Evolutionary conservation across 2,329 filamentous ascomycete species (phyloP).

Genomic region (Fusarium annulatum): DNA sequence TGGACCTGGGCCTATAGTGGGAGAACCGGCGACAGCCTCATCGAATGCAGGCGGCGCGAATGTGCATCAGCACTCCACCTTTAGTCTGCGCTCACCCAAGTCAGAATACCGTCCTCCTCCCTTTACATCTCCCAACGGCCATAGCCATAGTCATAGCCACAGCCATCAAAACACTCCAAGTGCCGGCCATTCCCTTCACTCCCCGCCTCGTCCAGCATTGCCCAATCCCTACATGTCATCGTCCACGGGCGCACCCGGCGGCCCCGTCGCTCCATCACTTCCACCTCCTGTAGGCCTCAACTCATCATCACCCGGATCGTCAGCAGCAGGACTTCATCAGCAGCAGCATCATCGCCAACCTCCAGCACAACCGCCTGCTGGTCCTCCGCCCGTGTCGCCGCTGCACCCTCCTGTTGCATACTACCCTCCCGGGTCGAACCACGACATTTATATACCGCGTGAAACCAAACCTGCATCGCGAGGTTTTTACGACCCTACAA

Average conservation of each 20-base stretch:
- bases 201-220: slow-evolving; percentile 47
- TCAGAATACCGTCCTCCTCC: slow-evolving; percentile 53
- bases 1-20: slow-evolving; percentile 27
- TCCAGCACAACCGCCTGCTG: slow-evolving; percentile 38
- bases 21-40: slow-evolving; percentile 37
- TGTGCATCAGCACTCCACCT: slow-evolving; percentile 56
- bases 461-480: slow-evolving; percentile 54
- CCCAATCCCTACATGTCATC: slow-evolving; percentile 53
- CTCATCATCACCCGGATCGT: slow-evolving; percentile 34
- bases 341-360: slow-evolving; percentile 45
- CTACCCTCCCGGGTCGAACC: slow-evolving; percentile 49
- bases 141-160: slow-evolving; percentile 45
- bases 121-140: slow-evolving; percentile 46
- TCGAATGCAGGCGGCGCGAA: slow-evolving; percentile 43
- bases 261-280: slow-evolving; percentile 47
- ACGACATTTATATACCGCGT: slow-evolving; percentile 49
- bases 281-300: slow-evolving; percentile 45
- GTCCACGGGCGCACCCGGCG: slow-evolving; percentile 44
- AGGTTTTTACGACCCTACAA: slow-evolving; percentile 66
- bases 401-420: slow-evolving; percentile 58
- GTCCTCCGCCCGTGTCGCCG: slow-evolving; percentile 53
- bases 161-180: slow-evolving; percentile 42
- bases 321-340: slow-evolving; percentile 40
- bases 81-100: slow-evolving; percentile 63
- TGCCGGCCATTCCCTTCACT: slow-evolving; percentile 48